These are phyloP conservation scores for Colletotrichum sp. DNA, from an alignment of 2,329 filamentous ascomycete genomes.

Conservation along the genomic window DNA sequence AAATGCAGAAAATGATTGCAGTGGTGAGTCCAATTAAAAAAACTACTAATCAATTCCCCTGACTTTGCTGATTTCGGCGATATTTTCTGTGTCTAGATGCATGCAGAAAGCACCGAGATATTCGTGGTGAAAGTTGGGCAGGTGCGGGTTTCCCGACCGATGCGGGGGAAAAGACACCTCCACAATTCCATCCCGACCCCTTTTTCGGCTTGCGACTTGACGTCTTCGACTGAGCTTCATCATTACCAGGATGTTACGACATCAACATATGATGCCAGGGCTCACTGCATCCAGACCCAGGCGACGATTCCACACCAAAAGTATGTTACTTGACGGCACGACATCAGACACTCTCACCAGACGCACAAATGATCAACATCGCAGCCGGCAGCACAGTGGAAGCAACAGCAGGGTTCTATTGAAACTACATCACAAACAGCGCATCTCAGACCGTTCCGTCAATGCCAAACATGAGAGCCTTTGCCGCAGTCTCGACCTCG, in stretches of 20 bases:
- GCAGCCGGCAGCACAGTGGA: not conserved
- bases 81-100: not conserved
- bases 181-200: not conserved
- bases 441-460: not conserved
- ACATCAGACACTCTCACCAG: not conserved
- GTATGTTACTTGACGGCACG: not conserved
- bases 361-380: not conserved
- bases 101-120: not conserved
- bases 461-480: not conserved
- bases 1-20: not conserved
- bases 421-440: not conserved
- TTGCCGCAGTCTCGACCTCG: not conserved
- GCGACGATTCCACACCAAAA: not conserved
- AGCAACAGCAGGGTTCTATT: not conserved
- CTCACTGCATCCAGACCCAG: not conserved
- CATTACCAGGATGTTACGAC: not conserved
- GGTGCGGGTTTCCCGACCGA: not conserved
- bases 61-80: not conserved
- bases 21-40: not conserved
- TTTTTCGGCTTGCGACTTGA: not conserved
- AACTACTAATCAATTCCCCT: not conserved
- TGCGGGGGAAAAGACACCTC: not conserved
- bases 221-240: not conserved
- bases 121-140: not conserved
- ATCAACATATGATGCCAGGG: not conserved